Evolutionary conservation across 345 rosid genomes (phyloP), one percentile per base, ranked within the genome.

Genomic region (Eucalyptus urophylla): DNA sequence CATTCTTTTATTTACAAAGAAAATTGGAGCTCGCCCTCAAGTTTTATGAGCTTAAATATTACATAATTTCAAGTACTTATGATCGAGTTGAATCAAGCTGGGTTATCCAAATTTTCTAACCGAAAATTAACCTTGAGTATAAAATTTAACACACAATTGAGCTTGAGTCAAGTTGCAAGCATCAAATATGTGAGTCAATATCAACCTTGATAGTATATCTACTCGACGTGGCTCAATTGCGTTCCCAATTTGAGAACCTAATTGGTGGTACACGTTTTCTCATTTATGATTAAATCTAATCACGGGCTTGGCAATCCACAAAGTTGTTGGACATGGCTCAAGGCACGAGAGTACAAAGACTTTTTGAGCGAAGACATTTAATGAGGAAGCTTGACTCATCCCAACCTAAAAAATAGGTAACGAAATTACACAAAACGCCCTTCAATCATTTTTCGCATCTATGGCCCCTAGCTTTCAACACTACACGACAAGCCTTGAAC

Each of bases 21-120:
- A 62, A 62, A 29, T 0, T 0, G 19, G 33, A 29, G 17, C 72
- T 29, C 5, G 3, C 72, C 1, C 19, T 29, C 1, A 0, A 14
- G 33, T 29, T 62, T 13, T 62, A 62, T 62, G 33, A 29, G 33
- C 72, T 53, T 53, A 8, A 53, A 53, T 53, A 8, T 53, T 0
- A 19, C 24, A 53, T 53, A 53, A 53, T 62, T 62, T 62, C 69
- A 14, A 62, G 31, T 62, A 62, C 14, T 4, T 29, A 7, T n/a
- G 21, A 65, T 8, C 0, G 40, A 65, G 40, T n/a, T 8, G 21
- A 65, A 16, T 65, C 76, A 2, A 29, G 11, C 2, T 8, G 0
- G 31, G 14, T 27, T 60, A 27, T 60, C 14, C 8, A 27, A 13
- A 60, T 65, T 65, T n/a, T 14, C 10, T 65, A 14, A 65, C 2